phyloP scores from a whole-genome alignment of 441 rosid species.

The Aleurites moluccanus region DNA sequence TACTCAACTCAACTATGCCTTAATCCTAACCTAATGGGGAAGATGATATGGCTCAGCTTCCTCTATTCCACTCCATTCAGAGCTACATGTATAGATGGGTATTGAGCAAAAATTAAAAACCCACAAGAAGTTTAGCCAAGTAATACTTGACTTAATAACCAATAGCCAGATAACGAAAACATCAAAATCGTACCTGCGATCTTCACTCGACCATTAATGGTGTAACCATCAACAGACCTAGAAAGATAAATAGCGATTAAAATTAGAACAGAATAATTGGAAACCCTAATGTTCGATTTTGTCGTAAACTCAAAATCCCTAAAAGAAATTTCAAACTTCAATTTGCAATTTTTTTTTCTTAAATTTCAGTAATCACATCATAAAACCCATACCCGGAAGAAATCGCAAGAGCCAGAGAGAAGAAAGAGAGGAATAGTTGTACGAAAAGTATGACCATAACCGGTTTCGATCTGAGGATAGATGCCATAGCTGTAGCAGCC shows the following conservation, averaged over 20 bases:
- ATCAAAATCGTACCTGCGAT: slow-evolving; percentile 47
- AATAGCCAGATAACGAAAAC: background rate
- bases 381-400: slow-evolving; percentile 34
- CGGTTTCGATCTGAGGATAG: slow-evolving; percentile 30
- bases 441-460: slow-evolving; percentile 24
- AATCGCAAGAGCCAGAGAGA: slow-evolving; percentile 32
- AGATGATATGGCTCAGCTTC: background rate
- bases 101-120: too few species aligned
- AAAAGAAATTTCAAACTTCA: background rate
- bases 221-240: slow-evolving; percentile 67
- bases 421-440: slow-evolving; percentile 28
- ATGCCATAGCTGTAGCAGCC: slow-evolving; percentile 29
- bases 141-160: background rate
- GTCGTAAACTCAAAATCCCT: background rate
- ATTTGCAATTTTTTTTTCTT: background rate
- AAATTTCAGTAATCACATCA: background rate
- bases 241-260: background rate
- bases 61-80: slow-evolving; percentile 1
- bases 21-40: background rate
- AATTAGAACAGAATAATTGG: background rate
- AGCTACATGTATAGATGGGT: too few species aligned
- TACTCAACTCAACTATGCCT: background rate
- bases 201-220: slow-evolving; percentile 78
- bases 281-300: slow-evolving; percentile 9
- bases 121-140: background rate